phyloP scores from a whole-genome alignment of 2,329 filamentous ascomycete genomes.

The Lachnellula suecica region DNA sequence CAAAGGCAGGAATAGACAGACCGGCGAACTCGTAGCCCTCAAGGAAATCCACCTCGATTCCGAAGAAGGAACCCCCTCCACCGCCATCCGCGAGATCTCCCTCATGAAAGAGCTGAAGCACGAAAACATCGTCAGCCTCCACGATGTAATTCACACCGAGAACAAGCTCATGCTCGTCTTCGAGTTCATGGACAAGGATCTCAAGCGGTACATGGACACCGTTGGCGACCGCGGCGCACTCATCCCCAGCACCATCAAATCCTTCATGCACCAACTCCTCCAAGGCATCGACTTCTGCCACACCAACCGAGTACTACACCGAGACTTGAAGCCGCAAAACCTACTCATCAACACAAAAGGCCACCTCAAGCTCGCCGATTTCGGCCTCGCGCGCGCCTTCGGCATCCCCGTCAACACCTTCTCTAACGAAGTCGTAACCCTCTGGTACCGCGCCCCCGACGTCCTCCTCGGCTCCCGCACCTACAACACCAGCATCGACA shows the following conservation, averaged over 20 bases:
- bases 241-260: conserved; percentile 90
- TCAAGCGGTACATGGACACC: conserved; percentile 98
- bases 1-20: conserved; percentile 96
- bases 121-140: conserved; percentile 94
- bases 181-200: conserved; percentile 96
- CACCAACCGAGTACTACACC: conserved; percentile 92
- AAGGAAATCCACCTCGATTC: conserved; percentile 99
- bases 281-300: conserved; percentile 97
- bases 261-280: conserved; percentile 97
- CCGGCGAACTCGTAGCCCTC: conserved; percentile 91
- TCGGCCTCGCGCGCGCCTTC: conserved; percentile 90
- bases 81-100: conserved; percentile 96
- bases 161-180: conserved; percentile 99
- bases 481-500: conserved; percentile 99
- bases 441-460: conserved; percentile 97
- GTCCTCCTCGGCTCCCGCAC: conserved; percentile 91
- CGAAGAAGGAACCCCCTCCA: conserved; percentile 95
- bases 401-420: conserved; percentile 98
- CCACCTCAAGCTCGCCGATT: conserved; percentile 89
- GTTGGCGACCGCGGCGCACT: conserved; percentile 86
- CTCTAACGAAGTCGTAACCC: conserved; percentile 94
- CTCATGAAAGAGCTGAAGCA: conserved; percentile 99
- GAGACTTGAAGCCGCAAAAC: conserved; percentile 95
- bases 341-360: conserved; percentile 92
- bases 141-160: conserved; percentile 99